Percentiles rank a stretch among this genome's conserved stretches.
Conservation (phyloP, 495 filamentous ascomycete species). For the Physcia stellaris region DNA sequence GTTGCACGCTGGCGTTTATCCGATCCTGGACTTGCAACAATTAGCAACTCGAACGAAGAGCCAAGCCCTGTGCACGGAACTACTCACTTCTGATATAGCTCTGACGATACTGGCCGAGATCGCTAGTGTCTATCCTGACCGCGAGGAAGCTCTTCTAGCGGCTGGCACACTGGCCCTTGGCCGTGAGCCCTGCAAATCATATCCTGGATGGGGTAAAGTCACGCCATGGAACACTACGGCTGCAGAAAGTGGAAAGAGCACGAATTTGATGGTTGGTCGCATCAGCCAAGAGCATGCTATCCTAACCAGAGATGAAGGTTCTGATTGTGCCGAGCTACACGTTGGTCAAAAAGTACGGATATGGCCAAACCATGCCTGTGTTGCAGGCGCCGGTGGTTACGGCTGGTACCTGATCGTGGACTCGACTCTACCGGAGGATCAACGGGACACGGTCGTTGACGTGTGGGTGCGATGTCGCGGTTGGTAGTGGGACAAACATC, state of each 20-base stretch:
- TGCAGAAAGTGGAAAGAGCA: slow-evolving; percentile 3
- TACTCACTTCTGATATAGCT: slow-evolving; percentile 40
- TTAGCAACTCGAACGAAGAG: slow-evolving; percentile 52
- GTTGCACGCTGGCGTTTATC: slow-evolving; percentile 60
- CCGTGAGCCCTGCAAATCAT: slow-evolving; percentile 58
- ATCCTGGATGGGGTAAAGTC: slow-evolving; percentile 61
- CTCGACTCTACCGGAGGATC: slow-evolving; percentile 26
- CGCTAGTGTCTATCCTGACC: slow-evolving; percentile 48
- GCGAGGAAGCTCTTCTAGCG: slow-evolving; percentile 54
- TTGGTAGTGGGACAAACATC: slow-evolving; percentile 11
- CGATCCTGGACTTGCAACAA: slow-evolving; percentile 71
- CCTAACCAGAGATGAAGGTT: no score
- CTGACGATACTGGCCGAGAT: slow-evolving; percentile 62
- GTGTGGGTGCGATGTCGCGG: slow-evolving; percentile 43
- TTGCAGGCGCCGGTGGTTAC: slow-evolving; percentile 57
- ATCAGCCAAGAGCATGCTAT: slow-evolving; percentile 58
- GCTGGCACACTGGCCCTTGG: slow-evolving; percentile 62
- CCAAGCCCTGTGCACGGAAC: slow-evolving; percentile 17
- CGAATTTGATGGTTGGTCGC: slow-evolving; percentile 46
- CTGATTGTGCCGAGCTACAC: slow-evolving; percentile 11
- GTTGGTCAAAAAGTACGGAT: slow-evolving; percentile 44
- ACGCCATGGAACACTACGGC: slow-evolving; percentile 36
- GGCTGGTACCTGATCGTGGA: slow-evolving; percentile 71
- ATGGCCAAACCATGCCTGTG: slow-evolving; percentile 79
- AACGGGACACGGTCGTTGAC: slow-evolving; percentile 49